Conservation (phyloP, 2,329 filamentous ascomycete genomes). For the Penicillium sp. region DNA sequence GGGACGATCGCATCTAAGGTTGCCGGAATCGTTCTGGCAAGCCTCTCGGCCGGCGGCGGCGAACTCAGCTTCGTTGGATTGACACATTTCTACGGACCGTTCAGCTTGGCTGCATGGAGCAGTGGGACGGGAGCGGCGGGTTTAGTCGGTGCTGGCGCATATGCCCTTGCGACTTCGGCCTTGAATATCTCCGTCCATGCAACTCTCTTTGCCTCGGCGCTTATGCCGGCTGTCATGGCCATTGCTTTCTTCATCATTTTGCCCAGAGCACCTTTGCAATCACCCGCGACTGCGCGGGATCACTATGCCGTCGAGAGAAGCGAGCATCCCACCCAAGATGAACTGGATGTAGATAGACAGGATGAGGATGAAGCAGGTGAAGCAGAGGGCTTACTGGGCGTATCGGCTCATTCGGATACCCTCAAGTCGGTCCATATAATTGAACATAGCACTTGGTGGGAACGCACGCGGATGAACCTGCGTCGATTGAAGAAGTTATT, state of each 20-base stretch:
- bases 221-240: slow-evolving; percentile 78
- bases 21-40: slow-evolving; percentile 80
- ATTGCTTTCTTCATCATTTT: slow-evolving; percentile 83
- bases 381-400: slow-evolving; percentile 35
- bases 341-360: slow-evolving; percentile 27
- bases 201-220: slow-evolving; percentile 77
- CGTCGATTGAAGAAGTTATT: slow-evolving; percentile 72
- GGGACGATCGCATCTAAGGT: slow-evolving; percentile 75
- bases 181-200: slow-evolving; percentile 73
- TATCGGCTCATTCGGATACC: slow-evolving; percentile 19
- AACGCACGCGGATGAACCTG: slow-evolving; percentile 58
- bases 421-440: slow-evolving; percentile 24
- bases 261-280: slow-evolving; percentile 68
- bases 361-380: slow-evolving; percentile 28
- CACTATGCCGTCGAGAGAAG: slow-evolving; percentile 60
- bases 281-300: slow-evolving; percentile 41
- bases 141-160: slow-evolving; percentile 82
- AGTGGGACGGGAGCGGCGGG: slow-evolving; percentile 91
- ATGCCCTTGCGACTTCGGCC: slow-evolving; percentile 82
- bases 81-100: slow-evolving; percentile 89
- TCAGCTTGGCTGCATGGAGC: slow-evolving; percentile 88
- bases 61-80: slow-evolving; percentile 90
- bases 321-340: slow-evolving; percentile 44
- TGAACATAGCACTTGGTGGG: slow-evolving; percentile 29
- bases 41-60: slow-evolving; percentile 81